A percentile compares a stretch with the other conserved stretches of the same genome.
These are phyloP conservation scores for Oropetium thomaeum DNA, from an alignment of 176 grass and related monocot genomes.

Conservation along the genomic window DNA sequence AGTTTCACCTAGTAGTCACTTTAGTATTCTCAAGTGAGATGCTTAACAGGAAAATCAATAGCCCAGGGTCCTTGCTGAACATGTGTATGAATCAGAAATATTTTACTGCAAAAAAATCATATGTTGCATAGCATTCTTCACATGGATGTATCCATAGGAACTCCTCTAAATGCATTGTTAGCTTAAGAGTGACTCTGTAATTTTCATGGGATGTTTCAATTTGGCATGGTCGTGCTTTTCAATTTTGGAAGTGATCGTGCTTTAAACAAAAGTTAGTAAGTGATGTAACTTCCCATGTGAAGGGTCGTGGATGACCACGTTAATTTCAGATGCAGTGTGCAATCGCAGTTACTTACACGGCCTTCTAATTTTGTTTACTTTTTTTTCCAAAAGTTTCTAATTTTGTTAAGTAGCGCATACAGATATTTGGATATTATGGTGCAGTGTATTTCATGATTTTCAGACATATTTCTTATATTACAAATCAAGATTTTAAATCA, in stretches of 20 bases:
- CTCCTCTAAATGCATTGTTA: too few species aligned
- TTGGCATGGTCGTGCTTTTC: too few species aligned
- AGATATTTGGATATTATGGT: neutral
- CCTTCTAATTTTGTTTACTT: too few species aligned
- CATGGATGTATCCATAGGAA: too few species aligned
- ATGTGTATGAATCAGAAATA: neutral
- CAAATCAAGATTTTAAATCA: neutral
- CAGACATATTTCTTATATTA: too few species aligned
- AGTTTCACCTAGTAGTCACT: neutral
- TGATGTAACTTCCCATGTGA: neutral
- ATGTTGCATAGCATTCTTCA: neutral
- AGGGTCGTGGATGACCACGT: too few species aligned
- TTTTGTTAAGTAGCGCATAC: neutral
- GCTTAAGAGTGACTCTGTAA: neutral
- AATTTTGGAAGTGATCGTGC: too few species aligned
- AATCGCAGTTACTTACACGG: neutral
- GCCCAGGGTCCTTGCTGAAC: neutral
- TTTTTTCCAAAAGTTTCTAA: too few species aligned
- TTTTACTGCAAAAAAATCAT: neutral
- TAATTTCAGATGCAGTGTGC: neutral
- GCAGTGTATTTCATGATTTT: too few species aligned
- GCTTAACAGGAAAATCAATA: neutral
- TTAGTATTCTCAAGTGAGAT: neutral
- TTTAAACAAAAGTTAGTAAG: neutral
- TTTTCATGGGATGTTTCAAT: too few species aligned